Evolutionary conservation across 169 alveolate species (phyloP), one percentile per base, ranked within the genome.

Genomic region (Plasmodium gonderi): DNA sequence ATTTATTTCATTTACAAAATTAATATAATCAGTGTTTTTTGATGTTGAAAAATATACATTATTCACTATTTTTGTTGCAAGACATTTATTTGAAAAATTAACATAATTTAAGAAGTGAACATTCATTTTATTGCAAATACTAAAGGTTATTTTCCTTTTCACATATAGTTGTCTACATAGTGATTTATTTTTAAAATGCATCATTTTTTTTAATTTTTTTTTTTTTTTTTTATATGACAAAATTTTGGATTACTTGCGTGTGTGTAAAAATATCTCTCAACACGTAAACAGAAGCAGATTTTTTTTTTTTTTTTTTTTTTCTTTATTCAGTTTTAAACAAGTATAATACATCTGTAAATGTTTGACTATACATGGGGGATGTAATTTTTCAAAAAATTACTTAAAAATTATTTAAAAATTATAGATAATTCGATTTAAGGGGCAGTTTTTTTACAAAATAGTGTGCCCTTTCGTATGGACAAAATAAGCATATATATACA

Each of bases 1-100:
- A 60, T 75, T 85, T 85, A 85, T 85, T 74, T 85, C 89, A 36
- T 85, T 85, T 36, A 85, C 67, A 78, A 67, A 74, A 75, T 85
- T 85, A 42, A 85, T 45, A 38, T 85, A 85, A 85, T 85, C 92
- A 3, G 79, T 44, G 45, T 85, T 85, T 51, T 72, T 72, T 85
- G 85, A 36, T 31, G 79, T 74, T 7, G 75, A 74, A 85, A 85
- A 85, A 54, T 7, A 78, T 31, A 33, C 45, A 29, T 69, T 33
- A 40, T 38, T 72, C 17, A 67, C 31, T 29, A 8, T 76, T 75
- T 85, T 75, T 26, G 31, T 51, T 31, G 68, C 67, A 20, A 67
- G 29, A 85, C 51, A 75, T 85, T 85, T 85, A 75, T 85, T 85
- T 49, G 29, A 54, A 44, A 26, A 23, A 54, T 45, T 54, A 36